phyloP scores from a whole-genome alignment of 148 eudicot species.

The Fallopia convolvulus region DNA sequence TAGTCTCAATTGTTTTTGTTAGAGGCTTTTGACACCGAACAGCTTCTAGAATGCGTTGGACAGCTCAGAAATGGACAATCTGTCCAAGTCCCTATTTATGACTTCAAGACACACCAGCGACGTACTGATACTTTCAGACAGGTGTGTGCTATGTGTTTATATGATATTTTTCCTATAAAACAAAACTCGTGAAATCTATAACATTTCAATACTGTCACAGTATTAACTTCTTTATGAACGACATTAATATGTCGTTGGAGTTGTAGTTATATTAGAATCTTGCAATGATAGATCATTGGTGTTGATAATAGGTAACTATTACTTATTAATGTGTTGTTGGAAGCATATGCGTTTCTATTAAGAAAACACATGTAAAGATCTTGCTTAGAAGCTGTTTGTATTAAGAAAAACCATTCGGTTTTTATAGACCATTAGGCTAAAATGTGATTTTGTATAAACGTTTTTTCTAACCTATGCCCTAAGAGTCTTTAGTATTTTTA shows the following conservation, averaged over 20 bases:
- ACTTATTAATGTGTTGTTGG: not conserved
- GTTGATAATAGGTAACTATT: not conserved
- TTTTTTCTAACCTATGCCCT: too few species aligned
- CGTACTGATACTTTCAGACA: constrained; percentile 72
- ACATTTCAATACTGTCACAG: not conserved
- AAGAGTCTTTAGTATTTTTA: too few species aligned
- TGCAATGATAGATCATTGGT: not conserved
- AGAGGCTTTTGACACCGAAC: constrained; percentile 99
- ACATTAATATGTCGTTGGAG: not conserved
- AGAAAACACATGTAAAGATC: not conserved
- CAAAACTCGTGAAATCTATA: not conserved
- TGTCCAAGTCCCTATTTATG: constrained; percentile 87
- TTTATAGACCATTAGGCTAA: not conserved
- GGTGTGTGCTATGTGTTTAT: constrained; percentile 29
- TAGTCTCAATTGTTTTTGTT: constrained; percentile 17
- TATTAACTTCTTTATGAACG: not conserved
- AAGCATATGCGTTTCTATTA: not conserved
- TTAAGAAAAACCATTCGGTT: not conserved
- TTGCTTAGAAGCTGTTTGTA: not conserved
- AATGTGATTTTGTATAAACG: too few species aligned
- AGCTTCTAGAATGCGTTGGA: constrained; percentile 74
- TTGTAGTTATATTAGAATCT: not conserved
- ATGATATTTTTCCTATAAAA: not conserved
- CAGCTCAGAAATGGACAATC: constrained; percentile 58
- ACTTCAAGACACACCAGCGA: constrained; percentile 86